Evolutionary conservation across 768 basidiomycete genomes (phyloP), one percentile per base, ranked within the genome.

Genomic region (Lactarius sanguifluus): DNA sequence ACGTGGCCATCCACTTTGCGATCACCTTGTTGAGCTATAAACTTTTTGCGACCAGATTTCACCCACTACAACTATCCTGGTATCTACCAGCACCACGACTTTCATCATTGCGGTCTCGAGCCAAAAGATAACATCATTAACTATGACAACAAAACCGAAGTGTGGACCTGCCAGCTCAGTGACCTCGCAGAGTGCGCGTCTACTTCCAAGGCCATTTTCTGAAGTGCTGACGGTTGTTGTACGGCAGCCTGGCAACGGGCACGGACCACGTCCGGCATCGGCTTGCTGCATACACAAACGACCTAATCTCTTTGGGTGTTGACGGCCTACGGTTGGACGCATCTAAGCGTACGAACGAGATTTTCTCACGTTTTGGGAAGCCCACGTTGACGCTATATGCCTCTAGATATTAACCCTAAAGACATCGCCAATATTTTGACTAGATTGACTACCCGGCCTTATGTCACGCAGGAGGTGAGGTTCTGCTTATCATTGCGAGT

Each of bases 271-370:
- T 90, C 25, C 80, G 84, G 23, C 73, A 73, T 1, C 74, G 77
- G 6, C 79, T 90, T 3, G 86, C 86, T 0, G 69, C 75, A 30
- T 88, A 88, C 71, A 83, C 73, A 5, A 86, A 88, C 68, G 85
- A 89, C 62, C 75, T 90, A 1, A 65, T 88, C 34, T 83, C 83
- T 0, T 78, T 90, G 13, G 88, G 87, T 1, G 81, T 85, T 0
- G 85, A 87, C 68, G 87, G 87, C 0, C 76, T 88, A 34, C 80
- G 87, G 1, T 75, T 89, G 28, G 88, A 89, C 71, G 86, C 87
- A 25, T 80, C 86, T 0, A 89, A 89, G 77, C 81, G 87, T 87
- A 70, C 65, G 80, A 56, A 10, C 32, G 6, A 6, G 3, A 10
- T n/a, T 41, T 47, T 28, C 10, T 38, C 7, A 25, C 12, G 20